Evolutionary conservation across 2,329 filamentous ascomycete genomes (phyloP).

Genomic region (Arthrinium phaeospermum): DNA sequence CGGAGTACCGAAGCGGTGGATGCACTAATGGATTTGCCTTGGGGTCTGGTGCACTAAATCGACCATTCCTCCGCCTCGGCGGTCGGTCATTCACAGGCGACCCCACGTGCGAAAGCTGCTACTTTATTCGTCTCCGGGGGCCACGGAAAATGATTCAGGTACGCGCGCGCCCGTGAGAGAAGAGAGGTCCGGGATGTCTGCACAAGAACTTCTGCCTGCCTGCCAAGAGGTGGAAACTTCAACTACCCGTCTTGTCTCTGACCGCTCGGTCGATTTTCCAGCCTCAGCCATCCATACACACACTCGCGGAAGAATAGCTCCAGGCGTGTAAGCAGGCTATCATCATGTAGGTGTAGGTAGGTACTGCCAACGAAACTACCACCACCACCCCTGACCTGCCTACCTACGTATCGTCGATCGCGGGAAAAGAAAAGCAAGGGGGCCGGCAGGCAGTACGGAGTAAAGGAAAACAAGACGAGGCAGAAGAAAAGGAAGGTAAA

Average conservation of each 20-base stretch:
- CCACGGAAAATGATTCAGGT: not conserved
- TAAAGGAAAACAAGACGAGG: not conserved
- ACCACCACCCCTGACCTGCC: not conserved
- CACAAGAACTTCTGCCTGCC: not conserved
- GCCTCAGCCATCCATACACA: not conserved
- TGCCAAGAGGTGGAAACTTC: not conserved
- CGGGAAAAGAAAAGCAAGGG: conserved; percentile 3
- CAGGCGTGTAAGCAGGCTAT: not conserved
- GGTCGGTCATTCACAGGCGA: not conserved
- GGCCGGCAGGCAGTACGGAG: not conserved
- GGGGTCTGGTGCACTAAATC: not conserved
- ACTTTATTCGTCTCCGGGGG: not conserved
- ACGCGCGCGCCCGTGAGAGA: not conserved
- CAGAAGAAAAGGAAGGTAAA: not conserved
- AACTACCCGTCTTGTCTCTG: not conserved
- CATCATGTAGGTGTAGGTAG: not conserved
- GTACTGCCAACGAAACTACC: not conserved
- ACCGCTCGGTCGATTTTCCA: not conserved
- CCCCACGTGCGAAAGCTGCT: conserved; percentile 3
- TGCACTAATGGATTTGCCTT: not conserved
- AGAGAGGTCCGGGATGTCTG: not conserved
- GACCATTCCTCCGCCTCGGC: not conserved
- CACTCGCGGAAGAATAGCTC: conserved; percentile 2
- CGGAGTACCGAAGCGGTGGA: conserved; percentile 17
- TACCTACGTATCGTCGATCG: not conserved